Base-by-base conservation (phyloP, 768 basidiomycete species). In the Thelephora ganbajun region DNA sequence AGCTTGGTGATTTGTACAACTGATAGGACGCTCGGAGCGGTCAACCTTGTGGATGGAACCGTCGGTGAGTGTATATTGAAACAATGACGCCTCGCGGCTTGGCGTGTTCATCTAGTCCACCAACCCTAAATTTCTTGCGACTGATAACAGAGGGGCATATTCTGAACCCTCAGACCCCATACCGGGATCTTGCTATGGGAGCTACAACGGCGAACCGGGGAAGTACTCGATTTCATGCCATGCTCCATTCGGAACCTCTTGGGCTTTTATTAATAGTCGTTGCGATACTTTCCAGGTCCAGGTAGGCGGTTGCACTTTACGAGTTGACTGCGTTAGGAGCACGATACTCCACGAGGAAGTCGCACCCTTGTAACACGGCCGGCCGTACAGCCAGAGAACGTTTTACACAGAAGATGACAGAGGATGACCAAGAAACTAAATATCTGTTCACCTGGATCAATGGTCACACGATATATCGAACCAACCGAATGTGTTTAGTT, bases 201-300 rank as follows among this genome's bases (percentile, higher is more conserved):
- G 76, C 49, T 67, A 68, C 16, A 64, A 79, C 50, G 63, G 87
- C 90, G 53, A 44, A 78, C 67, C 23, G 11, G 6, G 5, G 18
- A 9, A 5, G 6, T 19, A 22, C 43, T 45, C 50, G 33, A 33
- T 33, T 33, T 37, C 19, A 18, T 11, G 43, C 6, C 16, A 39
- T 23, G 19, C 46, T 34, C 43, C 20, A 51, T 19, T 36, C 33
- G 16, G 47, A 37, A 33, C 35, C 23, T 48, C 26, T 33, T 22
- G 47, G 46, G 50, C 36, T 22, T 48, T 30, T n/a, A 35, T 13
- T 9, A n/a, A n/a, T 47, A 90, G 90, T 67, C 34, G 64, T 93
- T 35, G 73, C 79, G 30, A 66, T 83, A 2, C 66, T 94, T 18
- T 92, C 92, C 39, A 88, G 89, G n/a, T n/a, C n/a, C n/a, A n/a